Evolutionary conservation across 2,329 filamentous ascomycete genomes (phyloP).

Genomic region (Didymosphaeria variabile): DNA sequence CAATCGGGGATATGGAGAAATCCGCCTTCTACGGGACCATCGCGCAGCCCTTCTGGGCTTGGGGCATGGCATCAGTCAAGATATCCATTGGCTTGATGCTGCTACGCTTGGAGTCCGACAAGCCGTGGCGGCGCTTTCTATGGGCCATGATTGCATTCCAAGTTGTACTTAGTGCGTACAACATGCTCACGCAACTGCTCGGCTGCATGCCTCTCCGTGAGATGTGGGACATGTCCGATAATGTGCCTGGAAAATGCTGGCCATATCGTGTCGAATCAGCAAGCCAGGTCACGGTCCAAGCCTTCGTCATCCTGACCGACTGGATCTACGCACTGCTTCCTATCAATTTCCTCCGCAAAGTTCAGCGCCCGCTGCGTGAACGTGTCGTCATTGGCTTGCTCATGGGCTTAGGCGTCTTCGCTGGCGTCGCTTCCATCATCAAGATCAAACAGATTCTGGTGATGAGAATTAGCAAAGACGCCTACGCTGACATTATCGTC

Average conservation of each 20-base stretch:
- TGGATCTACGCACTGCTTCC: constrained; percentile 30
- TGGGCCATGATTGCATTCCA: constrained; percentile 27
- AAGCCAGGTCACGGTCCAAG: constrained; percentile 22
- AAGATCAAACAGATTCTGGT: constrained; percentile 17
- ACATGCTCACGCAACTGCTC: constrained; percentile 22
- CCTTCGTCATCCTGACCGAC: constrained; percentile 27
- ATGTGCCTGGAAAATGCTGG: constrained; percentile 25
- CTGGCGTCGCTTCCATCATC: constrained; percentile 26
- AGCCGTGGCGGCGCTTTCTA: constrained; percentile 25
- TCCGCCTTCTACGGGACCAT: constrained; percentile 24
- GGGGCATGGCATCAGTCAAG: constrained; percentile 29
- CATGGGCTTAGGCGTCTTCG: constrained; percentile 31
- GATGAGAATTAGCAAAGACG: constrained; percentile 15
- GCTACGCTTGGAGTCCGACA: constrained; percentile 24
- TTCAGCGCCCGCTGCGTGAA: constrained; percentile 29
- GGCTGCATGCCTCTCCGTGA: constrained; percentile 29
- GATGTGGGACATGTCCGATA: constrained; percentile 25
- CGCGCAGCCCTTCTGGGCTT: constrained; percentile 32
- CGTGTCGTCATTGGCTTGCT: constrained; percentile 28
- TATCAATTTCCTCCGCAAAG: constrained; percentile 31
- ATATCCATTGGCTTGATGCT: constrained; percentile 29
- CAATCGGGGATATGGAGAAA: constrained; percentile 22
- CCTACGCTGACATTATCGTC: constrained; percentile 16
- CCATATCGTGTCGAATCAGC: constrained; percentile 12
- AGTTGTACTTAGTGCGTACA: constrained; percentile 24